Evolutionary conservation across 2,329 filamentous ascomycete genomes (phyloP), one percentile per base, ranked within the genome.

Genomic region (Colletotrichum truncatum): DNA sequence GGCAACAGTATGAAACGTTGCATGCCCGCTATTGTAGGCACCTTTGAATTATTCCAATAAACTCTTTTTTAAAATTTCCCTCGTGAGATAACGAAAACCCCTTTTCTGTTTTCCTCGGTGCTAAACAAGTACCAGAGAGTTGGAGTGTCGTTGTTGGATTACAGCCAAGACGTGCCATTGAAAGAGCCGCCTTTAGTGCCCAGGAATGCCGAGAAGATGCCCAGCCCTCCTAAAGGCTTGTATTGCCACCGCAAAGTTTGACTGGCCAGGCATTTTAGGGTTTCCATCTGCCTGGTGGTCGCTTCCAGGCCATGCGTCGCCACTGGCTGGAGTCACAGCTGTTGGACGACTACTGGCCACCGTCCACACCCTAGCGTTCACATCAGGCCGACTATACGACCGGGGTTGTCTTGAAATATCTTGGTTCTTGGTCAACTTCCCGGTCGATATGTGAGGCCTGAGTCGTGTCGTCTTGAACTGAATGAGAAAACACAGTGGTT

Each of bases 211-310:
- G 55, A 61, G 61, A 48, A 43, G 38, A 9, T 25, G 61, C 61
- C 61, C 39, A 61, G 61, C 55, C n/a, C 61, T 16, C 25, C 18
- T n/a, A 11, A 64, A 61, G 25, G 61, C 61, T 64, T 64, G 34
- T 64, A 11, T 62, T 18, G 41, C 34, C 25, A 41, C 52, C 41
- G 52, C 59, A 57, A 62, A 57, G 59, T 41, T 62, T 62, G 52
- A 14, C 21, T 38, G 3, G 21, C 28, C 4, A 18, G 38, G 11
- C 23, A 26, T 45, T n/a, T n/a, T n/a, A n/a, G n/a, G n/a, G n/a
- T n/a, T n/a, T n/a, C n/a, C 46, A 21, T 26, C 23, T 6, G 36
- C 26, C 46, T n/a, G 18, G 34, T 36, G 48, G 30, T 11, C 28
- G 56, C 34, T 52, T 18, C 55, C 32, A 1, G 14, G 23, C 6